phyloP scores from a whole-genome alignment of 768 basidiomycete genomes.

The Mycena belliarum region DNA sequence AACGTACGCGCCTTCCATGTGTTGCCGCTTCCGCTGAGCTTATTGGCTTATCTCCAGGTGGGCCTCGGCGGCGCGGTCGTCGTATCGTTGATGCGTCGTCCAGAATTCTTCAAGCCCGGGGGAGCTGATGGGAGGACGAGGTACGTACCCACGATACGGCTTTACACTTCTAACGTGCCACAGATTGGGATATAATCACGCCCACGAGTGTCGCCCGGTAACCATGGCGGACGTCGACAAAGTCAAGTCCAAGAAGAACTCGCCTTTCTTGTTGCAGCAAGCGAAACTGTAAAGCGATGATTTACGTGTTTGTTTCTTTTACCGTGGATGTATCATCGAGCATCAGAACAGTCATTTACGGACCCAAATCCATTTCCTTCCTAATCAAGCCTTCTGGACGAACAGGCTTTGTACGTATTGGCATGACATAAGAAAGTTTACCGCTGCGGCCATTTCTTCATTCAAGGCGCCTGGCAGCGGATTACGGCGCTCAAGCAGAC shows the following conservation, averaged over 20 bases:
- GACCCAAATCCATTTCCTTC: neutral
- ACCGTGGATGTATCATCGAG: neutral
- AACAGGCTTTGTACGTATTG: neutral
- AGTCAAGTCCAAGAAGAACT: slow-evolving; percentile 70
- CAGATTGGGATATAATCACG: slow-evolving; percentile 84
- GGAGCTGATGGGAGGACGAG: slow-evolving; percentile 68
- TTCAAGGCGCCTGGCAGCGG: too few relatives aligned
- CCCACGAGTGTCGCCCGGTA: slow-evolving; percentile 60
- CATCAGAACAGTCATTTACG: neutral
- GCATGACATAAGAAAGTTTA: too few relatives aligned
- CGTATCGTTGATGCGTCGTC: slow-evolving; percentile 72
- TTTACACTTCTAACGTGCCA: neutral
- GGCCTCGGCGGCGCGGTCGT: slow-evolving; percentile 83
- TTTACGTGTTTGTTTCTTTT: neutral
- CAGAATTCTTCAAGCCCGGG: slow-evolving; percentile 72
- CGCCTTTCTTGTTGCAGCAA: slow-evolving; percentile 47
- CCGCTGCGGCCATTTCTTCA: too few relatives aligned
- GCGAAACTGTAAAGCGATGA: slow-evolving; percentile 41
- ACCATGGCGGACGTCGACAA: slow-evolving; percentile 69
- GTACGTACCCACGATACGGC: slow-evolving; percentile 33
- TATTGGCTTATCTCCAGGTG: slow-evolving; percentile 37
- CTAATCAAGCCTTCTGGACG: neutral
- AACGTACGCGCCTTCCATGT: too few relatives aligned
- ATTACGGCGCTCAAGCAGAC: neutral
- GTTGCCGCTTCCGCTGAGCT: slow-evolving; percentile 62